Evolutionary conservation across 768 basidiomycete species (phyloP).

Genomic region (Clathrus columnatus): DNA sequence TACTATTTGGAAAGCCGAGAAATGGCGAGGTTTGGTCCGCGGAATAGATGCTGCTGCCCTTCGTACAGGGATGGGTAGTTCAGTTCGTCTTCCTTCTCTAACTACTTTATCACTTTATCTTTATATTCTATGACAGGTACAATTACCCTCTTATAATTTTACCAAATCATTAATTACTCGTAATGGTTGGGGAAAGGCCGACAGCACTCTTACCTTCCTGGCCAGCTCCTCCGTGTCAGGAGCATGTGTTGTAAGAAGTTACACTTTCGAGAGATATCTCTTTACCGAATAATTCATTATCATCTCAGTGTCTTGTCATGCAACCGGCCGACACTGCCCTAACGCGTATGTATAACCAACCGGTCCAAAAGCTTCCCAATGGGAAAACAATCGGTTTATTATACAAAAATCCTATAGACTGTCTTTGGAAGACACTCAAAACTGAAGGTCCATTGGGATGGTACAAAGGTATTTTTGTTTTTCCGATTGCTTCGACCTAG

Average conservation of each 20-base stretch:
- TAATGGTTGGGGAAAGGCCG: constrained; percentile 57
- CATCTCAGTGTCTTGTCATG: constrained; percentile 72
- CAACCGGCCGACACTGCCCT: constrained; percentile 90
- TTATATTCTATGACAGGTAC: constrained; percentile 44
- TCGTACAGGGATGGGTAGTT: constrained; percentile 91
- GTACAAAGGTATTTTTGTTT: constrained; percentile 78
- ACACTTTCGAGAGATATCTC: background rate
- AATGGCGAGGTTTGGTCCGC: constrained; percentile 70
- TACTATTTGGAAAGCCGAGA: constrained; percentile 72
- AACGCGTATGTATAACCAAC: constrained; percentile 96
- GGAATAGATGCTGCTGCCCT: constrained; percentile 92
- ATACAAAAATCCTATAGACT: constrained; percentile 91
- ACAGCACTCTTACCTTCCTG: constrained; percentile 82
- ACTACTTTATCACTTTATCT: constrained; percentile 1
- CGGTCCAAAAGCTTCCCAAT: constrained; percentile 59
- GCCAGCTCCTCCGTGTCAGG: constrained; percentile 86
- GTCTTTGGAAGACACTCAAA: constrained; percentile 91
- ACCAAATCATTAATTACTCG: constrained; percentile 75
- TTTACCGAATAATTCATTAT: constrained; percentile 4
- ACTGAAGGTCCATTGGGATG: constrained; percentile 86
- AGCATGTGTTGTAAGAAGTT: constrained; percentile 69
- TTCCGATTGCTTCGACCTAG: too few species aligned
- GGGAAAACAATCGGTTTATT: constrained; percentile 66
- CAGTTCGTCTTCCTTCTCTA: constrained; percentile 33
- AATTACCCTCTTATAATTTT: constrained; percentile 93